Conservation (phyloP, 2,329 filamentous ascomycete genomes). For the Colletotrichum sp. region DNA sequence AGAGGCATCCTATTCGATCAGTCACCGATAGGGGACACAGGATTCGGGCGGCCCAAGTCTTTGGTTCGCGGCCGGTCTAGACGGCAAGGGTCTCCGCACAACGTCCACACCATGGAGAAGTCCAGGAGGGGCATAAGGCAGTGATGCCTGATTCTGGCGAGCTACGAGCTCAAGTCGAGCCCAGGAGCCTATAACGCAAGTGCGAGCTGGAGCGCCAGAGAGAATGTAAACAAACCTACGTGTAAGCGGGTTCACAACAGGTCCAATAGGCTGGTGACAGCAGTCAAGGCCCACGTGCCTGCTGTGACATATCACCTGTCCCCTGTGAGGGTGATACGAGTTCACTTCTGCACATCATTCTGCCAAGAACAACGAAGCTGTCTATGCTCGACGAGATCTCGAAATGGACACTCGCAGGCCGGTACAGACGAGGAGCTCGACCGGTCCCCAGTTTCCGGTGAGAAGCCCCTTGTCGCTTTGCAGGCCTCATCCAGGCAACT, state of each 20-base stretch:
- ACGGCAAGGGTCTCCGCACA: not conserved
- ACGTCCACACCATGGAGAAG: not conserved
- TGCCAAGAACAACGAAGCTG: not conserved
- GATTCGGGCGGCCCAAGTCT: not conserved
- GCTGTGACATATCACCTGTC: not conserved
- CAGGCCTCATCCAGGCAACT: not conserved
- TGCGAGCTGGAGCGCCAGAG: not conserved
- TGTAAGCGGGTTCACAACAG: not conserved
- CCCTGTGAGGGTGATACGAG: not conserved
- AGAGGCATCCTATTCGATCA: not conserved
- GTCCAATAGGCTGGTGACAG: not conserved
- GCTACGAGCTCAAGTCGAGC: not conserved
- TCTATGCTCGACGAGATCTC: not conserved
- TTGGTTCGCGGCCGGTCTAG: not conserved
- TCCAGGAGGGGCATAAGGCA: not conserved
- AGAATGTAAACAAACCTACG: not conserved
- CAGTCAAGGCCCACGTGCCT: not conserved
- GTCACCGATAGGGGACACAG: not conserved
- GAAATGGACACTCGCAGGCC: not conserved
- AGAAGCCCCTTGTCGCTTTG: not conserved
- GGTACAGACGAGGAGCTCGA: not conserved
- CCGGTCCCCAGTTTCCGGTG: not conserved
- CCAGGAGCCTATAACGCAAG: not conserved
- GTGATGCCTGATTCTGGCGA: not conserved
- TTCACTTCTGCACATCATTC: not conserved